Evolutionary conservation across 768 basidiomycete genomes (phyloP), one percentile per base, ranked within the genome.

Genomic region (Boletus reticuloceps): DNA sequence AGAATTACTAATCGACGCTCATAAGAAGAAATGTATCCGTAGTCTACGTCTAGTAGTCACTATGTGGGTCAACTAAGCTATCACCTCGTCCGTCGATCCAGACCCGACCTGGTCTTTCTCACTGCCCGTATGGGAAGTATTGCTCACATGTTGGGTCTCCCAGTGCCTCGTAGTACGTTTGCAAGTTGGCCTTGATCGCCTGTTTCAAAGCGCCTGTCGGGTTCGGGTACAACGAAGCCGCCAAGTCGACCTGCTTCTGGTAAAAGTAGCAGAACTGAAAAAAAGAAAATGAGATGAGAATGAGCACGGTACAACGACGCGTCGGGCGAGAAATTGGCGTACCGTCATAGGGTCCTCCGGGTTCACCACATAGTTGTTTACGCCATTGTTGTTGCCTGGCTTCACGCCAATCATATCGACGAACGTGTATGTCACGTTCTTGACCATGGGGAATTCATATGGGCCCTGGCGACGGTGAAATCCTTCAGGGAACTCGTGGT

Each of bases 221-320:
- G 6, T 67, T 32, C 2, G 65, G 66, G 50, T 67, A 66, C 50
- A 65, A 17, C 40, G 29, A n/a, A 16, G 47, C 53, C 0, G 57
- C 58, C 51, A 61, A 17, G 20, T 61, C 58, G 38, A 52, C 20
- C 44, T 64, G 64, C 39, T 22, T 55, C 8, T 60, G 61, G 17
- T 61, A 67, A 4, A 34, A 48, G 46, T 55, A 61, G 43, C 64
- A 67, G 5, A 27, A 6, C 64, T 66, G 14, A 40, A 36, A 5
- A 22, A 12, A 19, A 13, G 9, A 9, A 8, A 0, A 17, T 1
- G 20, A 20, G 20, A 20, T 20, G 20, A 20, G 20, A n/a, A 1
- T 36, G 13, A 19, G 14, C 8, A 19, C 9, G 14, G n/a, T 14
- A 4, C 34, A 39, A 39, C 36, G 36, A 7, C 14, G 38, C 13